Evolutionary conservation across 108 stramenopile species (phyloP).

Genomic region (Mediolabrus comicus): DNA sequence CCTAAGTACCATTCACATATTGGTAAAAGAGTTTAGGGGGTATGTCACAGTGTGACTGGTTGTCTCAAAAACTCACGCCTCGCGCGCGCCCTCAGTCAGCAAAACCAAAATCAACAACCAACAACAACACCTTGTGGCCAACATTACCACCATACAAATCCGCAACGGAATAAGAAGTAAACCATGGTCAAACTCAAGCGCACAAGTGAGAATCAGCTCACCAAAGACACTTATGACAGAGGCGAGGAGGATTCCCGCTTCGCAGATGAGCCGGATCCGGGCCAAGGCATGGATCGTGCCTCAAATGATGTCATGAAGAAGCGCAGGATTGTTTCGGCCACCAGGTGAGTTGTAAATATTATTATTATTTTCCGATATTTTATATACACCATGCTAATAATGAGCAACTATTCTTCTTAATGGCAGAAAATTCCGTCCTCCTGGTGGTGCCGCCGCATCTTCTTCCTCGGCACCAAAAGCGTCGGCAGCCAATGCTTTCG

Average conservation of each 20-base stretch:
- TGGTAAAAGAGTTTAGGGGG: too few species aligned
- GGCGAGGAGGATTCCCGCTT: conserved; percentile 21
- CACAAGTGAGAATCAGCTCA: conserved; percentile 18
- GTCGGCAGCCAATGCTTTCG: conserved; percentile 11
- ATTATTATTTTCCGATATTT: too few species aligned
- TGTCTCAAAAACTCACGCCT: too few species aligned
- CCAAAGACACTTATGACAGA: conserved; percentile 19
- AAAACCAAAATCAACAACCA: neutral
- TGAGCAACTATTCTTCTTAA: neutral
- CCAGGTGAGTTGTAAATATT: conserved; percentile 15
- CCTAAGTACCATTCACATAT: too few species aligned
- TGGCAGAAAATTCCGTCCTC: conserved; percentile 8
- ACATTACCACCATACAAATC: too few species aligned
- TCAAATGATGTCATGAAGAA: conserved; percentile 21
- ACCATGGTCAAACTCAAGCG: conserved; percentile 26
- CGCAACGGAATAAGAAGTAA: too few species aligned
- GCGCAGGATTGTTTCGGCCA: conserved; percentile 24
- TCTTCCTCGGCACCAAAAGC: conserved; percentile 11
- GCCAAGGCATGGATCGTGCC: conserved; percentile 28
- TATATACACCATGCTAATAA: too few species aligned
- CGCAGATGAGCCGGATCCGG: conserved; percentile 28
- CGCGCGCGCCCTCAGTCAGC: too few species aligned
- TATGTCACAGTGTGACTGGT: too few species aligned
- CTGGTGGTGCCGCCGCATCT: neutral
- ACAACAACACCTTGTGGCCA: too few species aligned